These are phyloP conservation scores for Trichoderma sp. DNA, from an alignment of 2,329 filamentous ascomycete genomes.

Conservation along the genomic window DNA sequence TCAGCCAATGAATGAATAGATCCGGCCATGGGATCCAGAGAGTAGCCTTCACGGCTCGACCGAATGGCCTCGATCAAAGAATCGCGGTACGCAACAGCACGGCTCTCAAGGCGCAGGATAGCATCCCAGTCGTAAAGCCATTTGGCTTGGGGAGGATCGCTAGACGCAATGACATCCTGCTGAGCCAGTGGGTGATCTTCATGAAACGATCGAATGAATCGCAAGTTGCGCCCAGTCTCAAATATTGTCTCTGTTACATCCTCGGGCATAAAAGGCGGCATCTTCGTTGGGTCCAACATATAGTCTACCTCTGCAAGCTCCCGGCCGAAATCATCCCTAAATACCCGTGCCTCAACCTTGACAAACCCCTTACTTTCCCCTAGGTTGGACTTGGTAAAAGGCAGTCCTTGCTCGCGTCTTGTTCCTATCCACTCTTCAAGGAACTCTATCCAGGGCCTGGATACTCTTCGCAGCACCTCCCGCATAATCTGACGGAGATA, in stretches of 20 bases:
- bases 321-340: constrained; percentile 62
- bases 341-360: constrained; percentile 57
- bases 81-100: constrained; percentile 50
- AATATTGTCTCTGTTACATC: constrained; percentile 76
- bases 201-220: constrained; percentile 72
- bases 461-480: constrained; percentile 66
- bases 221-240: constrained; percentile 76
- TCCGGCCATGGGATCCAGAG: background rate
- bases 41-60: constrained; percentile 20
- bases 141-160: constrained; percentile 60
- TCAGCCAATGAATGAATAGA: background rate
- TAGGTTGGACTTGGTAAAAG: constrained; percentile 52
- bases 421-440: constrained; percentile 78
- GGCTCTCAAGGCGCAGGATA: constrained; percentile 65
- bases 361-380: constrained; percentile 62
- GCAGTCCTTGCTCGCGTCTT: constrained; percentile 58
- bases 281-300: constrained; percentile 63
- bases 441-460: constrained; percentile 68
- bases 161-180: constrained; percentile 50
- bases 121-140: constrained; percentile 76
- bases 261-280: constrained; percentile 71
- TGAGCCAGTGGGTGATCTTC: constrained; percentile 70
- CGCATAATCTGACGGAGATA: constrained; percentile 67
- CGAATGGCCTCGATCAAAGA: constrained; percentile 36
- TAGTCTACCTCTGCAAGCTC: constrained; percentile 63